phyloP scores from a whole-genome alignment of 345 rosid genomes.

The Moricandia moricandioides region DNA sequence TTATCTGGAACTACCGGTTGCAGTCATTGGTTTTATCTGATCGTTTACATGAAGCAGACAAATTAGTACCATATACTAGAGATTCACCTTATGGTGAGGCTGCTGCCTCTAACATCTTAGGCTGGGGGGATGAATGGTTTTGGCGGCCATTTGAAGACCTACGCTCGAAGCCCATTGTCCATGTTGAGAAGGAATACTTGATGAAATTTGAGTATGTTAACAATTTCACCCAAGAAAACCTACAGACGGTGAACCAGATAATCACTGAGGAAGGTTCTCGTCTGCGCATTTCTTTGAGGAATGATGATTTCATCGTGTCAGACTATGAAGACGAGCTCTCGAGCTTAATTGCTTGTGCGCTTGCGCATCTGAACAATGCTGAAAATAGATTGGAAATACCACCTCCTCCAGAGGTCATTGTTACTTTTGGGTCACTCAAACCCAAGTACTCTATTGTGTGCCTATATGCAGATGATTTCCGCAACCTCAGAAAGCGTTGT shows the following conservation, averaged over 20 bases:
- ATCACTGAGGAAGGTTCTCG: conserved; percentile 72
- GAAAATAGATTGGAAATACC: conserved; percentile 52
- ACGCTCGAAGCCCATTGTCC: conserved; percentile 47
- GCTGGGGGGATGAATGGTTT: conserved; percentile 61
- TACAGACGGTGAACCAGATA: conserved; percentile 48
- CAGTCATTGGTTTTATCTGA: conserved; percentile 56
- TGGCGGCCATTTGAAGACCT: conserved; percentile 80
- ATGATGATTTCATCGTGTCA: conserved; percentile 53
- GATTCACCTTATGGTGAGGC: conserved; percentile 24
- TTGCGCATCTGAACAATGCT: conserved; percentile 52
- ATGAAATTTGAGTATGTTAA: conserved; percentile 50
- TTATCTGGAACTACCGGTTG: conserved; percentile 72
- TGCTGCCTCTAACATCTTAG: too few relatives aligned
- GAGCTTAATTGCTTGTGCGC: conserved; percentile 40
- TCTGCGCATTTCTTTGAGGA: conserved; percentile 62
- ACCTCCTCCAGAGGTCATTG: conserved; percentile 46
- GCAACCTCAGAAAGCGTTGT: conserved; percentile 60
- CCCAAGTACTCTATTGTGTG: conserved; percentile 74
- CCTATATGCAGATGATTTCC: conserved; percentile 69
- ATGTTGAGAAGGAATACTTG: conserved; percentile 55
- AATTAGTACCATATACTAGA: conserved; percentile 30
- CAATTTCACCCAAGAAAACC: conserved; percentile 41
- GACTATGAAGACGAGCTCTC: conserved; percentile 73
- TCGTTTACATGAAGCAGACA: conserved; percentile 43
- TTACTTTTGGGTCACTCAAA: conserved; percentile 68